These are phyloP conservation scores for Megacollybia marginata DNA, from an alignment of 768 basidiomycete genomes.

Conservation along the genomic window DNA sequence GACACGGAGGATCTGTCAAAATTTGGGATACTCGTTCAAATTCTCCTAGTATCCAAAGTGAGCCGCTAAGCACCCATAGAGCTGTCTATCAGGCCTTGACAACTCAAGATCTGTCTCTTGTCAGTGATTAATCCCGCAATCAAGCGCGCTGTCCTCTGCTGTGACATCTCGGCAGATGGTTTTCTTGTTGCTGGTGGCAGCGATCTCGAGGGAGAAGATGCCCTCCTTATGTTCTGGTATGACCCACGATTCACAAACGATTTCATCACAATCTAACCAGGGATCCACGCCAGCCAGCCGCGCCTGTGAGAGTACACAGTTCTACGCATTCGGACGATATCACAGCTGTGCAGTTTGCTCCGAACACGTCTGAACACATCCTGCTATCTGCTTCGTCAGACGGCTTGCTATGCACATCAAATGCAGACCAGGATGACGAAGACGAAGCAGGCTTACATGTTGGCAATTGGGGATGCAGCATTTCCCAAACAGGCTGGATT, in stretches of 20 bases:
- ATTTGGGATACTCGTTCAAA: constrained; percentile 68
- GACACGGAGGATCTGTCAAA: constrained; percentile 64
- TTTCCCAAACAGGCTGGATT: constrained; percentile 73
- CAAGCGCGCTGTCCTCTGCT: constrained; percentile 46
- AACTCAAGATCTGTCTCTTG: constrained; percentile 25
- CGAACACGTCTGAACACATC: constrained; percentile 23
- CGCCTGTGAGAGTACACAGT: constrained; percentile 66
- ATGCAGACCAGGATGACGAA: constrained; percentile 72
- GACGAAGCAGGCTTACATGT: constrained; percentile 79
- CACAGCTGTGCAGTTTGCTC: constrained; percentile 62
- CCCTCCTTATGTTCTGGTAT: constrained; percentile 80
- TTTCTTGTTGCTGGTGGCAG: constrained; percentile 76
- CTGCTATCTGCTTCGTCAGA: constrained; percentile 83
- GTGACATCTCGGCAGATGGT: constrained; percentile 66
- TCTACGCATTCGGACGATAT: constrained; percentile 94
- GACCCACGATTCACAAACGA: constrained; percentile 1
- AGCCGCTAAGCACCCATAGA: constrained; percentile 18
- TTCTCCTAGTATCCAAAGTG: constrained; percentile 51
- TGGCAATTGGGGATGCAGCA: constrained; percentile 80
- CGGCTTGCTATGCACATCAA: constrained; percentile 68
- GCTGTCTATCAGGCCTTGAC: constrained; percentile 20
- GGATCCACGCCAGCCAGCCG: constrained; percentile 77
- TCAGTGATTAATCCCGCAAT: constrained; percentile 44
- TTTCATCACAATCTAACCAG: constrained; percentile 27
- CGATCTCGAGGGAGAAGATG: constrained; percentile 74